Conservation (phyloP, 164 flowering plant genomes). For the Santalum album region DNA sequence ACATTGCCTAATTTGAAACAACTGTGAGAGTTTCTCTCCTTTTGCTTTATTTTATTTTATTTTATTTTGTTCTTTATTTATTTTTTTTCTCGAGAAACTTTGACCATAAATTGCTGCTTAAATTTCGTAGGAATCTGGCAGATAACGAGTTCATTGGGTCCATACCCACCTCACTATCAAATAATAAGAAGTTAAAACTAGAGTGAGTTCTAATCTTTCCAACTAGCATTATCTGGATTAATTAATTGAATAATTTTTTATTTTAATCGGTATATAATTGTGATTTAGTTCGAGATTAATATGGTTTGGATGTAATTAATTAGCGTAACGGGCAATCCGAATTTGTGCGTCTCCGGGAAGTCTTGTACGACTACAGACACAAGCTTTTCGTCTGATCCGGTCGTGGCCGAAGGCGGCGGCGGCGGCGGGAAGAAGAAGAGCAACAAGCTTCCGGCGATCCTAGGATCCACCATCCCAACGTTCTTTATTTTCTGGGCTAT, state of each 20-base stretch:
- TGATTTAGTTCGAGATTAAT: not conserved
- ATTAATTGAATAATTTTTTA: too few relatives aligned
- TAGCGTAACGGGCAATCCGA: slow-evolving; percentile 3
- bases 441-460: not conserved
- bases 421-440: not conserved
- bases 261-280: too few relatives aligned
- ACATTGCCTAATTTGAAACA: slow-evolving; percentile 16
- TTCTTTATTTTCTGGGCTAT: not conserved
- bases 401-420: not conserved
- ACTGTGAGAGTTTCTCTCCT: slow-evolving; percentile 16
- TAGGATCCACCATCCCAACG: not conserved
- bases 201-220: slow-evolving; percentile 12
- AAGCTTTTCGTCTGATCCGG: not conserved
- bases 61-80: not conserved
- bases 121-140: slow-evolving; percentile 19
- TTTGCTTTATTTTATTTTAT: not conserved
- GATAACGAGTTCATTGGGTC: slow-evolving; percentile 18
- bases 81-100: not conserved
- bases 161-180: slow-evolving; percentile 17
- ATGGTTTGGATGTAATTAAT: slow-evolving; percentile 15
- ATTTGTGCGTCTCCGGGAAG: not conserved
- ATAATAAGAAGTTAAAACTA: slow-evolving; percentile 14
- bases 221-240: not conserved
- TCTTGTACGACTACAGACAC: not conserved
- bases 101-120: too few relatives aligned